Conservation (phyloP, 2,329 filamentous ascomycete genomes). For the Fusarium zealandicum region DNA sequence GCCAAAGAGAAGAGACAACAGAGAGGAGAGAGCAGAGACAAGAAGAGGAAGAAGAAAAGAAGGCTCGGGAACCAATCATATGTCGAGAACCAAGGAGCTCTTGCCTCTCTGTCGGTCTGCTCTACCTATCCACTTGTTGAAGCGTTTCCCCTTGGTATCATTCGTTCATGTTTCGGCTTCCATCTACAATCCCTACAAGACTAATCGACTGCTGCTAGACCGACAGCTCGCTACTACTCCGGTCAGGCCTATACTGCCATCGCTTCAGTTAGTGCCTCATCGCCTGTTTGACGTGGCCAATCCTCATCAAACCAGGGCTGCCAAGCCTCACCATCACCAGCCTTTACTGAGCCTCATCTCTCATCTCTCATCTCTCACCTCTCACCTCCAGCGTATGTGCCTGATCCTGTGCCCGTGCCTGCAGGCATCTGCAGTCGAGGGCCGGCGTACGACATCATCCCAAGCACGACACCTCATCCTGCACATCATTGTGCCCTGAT, state of each 20-base stretch:
- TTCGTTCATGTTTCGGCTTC: slow-evolving; percentile 4
- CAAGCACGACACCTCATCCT: slow-evolving; percentile 35
- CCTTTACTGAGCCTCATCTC: slow-evolving; percentile 5
- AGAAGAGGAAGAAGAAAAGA: slow-evolving; percentile 2
- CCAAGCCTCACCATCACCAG: slow-evolving; percentile 21
- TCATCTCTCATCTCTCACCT: background rate
- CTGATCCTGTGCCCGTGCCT: slow-evolving; percentile 31
- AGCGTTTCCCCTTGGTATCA: slow-evolving; percentile 6
- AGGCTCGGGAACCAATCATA: background rate
- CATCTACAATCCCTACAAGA: slow-evolving; percentile 2
- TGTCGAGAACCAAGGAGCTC: background rate
- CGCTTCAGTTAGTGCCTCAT: slow-evolving; percentile 22
- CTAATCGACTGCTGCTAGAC: slow-evolving; percentile 2
- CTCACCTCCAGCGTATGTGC: background rate
- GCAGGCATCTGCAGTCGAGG: slow-evolving; percentile 22
- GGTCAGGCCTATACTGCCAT: slow-evolving; percentile 7
- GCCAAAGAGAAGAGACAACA: slow-evolving; percentile 17
- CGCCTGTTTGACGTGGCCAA: slow-evolving; percentile 17
- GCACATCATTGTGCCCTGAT: slow-evolving; percentile 34
- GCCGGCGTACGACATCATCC: slow-evolving; percentile 33
- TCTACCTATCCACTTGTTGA: slow-evolving; percentile 1
- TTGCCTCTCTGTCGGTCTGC: slow-evolving; percentile 5
- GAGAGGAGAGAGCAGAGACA: slow-evolving; percentile 19
- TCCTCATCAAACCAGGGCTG: slow-evolving; percentile 20
- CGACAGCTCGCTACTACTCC: background rate